phyloP scores from a whole-genome alignment of 352 stramenopile species.

The Pythium angustatum region DNA sequence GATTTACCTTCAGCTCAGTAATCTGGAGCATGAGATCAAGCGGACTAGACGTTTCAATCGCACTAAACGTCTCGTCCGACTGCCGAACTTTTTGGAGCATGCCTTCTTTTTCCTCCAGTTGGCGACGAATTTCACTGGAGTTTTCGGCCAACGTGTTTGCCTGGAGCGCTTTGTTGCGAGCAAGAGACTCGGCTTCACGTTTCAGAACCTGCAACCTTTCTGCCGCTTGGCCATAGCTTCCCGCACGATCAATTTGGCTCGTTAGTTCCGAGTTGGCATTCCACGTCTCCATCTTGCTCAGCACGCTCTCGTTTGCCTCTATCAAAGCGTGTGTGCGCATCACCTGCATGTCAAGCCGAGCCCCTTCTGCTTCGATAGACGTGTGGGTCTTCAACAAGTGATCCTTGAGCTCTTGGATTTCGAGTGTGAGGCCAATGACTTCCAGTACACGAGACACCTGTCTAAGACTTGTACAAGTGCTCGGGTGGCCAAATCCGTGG shows the following conservation, averaged over 20 bases:
- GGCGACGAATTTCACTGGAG: conserved; percentile 18
- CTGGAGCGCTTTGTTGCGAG: neutral
- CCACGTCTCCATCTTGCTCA: conserved; percentile 53
- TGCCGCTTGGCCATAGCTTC: neutral
- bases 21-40: conserved; percentile 50
- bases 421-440: conserved; percentile 51
- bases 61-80: conserved; percentile 15
- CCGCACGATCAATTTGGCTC: neutral
- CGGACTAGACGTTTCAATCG: conserved; percentile 33
- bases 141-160: conserved; percentile 1
- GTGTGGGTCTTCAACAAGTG: conserved; percentile 25
- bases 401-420: conserved; percentile 47
- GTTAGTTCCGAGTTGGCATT: neutral
- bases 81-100: conserved; percentile 44
- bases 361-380: conserved; percentile 31
- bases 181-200: conserved; percentile 2
- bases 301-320: conserved; percentile 30
- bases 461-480: conserved; percentile 34
- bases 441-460: conserved; percentile 52
- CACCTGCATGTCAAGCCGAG: conserved; percentile 30
- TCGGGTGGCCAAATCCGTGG: conserved; percentile 1
- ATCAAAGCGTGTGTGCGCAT: conserved; percentile 34
- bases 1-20: conserved; percentile 56
- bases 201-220: neutral
- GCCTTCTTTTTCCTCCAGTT: conserved; percentile 43